These are phyloP conservation scores for Schizopora paradoxa DNA, from an alignment of 1,284 basidiomycete genomes.

Conservation along the genomic window DNA sequence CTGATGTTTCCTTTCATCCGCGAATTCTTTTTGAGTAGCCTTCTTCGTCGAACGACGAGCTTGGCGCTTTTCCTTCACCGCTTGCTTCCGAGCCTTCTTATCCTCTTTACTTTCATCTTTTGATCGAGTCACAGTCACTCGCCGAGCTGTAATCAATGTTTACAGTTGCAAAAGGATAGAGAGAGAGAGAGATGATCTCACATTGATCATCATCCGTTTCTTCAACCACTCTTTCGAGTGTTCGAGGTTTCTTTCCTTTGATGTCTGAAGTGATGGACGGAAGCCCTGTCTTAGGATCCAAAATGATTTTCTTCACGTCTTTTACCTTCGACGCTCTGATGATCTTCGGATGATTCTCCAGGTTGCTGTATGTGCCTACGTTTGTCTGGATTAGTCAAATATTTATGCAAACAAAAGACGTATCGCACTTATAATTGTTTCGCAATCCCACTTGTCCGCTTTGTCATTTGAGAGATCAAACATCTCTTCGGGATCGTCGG, in stretches of 20 bases:
- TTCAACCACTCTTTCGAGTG: constrained; percentile 15
- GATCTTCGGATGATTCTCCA: constrained; percentile 89
- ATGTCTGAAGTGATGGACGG: constrained; percentile 47
- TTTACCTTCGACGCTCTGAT: constrained; percentile 61
- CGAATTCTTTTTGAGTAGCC: constrained; percentile 69
- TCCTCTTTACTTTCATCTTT: constrained; percentile 83
- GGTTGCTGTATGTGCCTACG: constrained; percentile 88
- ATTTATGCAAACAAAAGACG: constrained; percentile 4
- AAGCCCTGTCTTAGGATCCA: constrained; percentile 73
- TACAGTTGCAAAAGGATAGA: background rate
- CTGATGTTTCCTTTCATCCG: constrained; percentile 70
- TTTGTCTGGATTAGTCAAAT: constrained; percentile 1
- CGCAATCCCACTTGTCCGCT: constrained; percentile 88
- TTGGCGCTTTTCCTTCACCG: constrained; percentile 78
- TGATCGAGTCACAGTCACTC: constrained; percentile 58
- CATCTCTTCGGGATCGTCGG: constrained; percentile 44
- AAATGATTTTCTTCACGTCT: constrained; percentile 55
- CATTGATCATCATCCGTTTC: constrained; percentile 24
- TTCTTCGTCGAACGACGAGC: constrained; percentile 80
- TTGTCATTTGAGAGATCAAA: constrained; percentile 51
- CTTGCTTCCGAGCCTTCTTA: constrained; percentile 84
- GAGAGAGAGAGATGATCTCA: constrained; percentile 11
- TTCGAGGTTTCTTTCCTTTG: constrained; percentile 21
- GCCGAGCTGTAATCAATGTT: no score
- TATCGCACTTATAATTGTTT: constrained; percentile 85